Evolutionary conservation across 2,329 filamentous ascomycete genomes (phyloP).

Genomic region (Cladophialophora carrionii): DNA sequence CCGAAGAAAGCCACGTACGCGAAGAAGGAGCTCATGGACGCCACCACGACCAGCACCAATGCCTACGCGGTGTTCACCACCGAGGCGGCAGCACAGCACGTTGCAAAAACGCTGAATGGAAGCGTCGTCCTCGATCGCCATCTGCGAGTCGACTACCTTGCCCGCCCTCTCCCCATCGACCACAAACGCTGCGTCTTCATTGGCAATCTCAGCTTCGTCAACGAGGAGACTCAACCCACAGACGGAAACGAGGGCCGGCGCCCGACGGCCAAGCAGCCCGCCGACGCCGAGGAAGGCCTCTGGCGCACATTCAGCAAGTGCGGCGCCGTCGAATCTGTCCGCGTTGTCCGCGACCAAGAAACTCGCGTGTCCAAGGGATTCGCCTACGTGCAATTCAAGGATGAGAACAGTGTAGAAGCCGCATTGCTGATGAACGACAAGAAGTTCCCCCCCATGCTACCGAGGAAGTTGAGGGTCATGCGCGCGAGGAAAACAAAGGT

Average conservation of each 20-base stretch:
- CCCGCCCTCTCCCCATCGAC: slow-evolving; percentile 80
- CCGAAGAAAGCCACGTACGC: slow-evolving; percentile 95
- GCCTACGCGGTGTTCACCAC: slow-evolving; percentile 91
- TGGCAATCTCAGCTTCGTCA: slow-evolving; percentile 93
- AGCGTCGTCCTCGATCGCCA: slow-evolving; percentile 82
- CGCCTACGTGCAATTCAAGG: slow-evolving; percentile 95
- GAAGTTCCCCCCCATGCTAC: slow-evolving; percentile 92
- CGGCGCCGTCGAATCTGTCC: slow-evolving; percentile 88
- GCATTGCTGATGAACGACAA: slow-evolving; percentile 86
- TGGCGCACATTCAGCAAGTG: slow-evolving; percentile 78
- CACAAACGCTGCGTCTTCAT: slow-evolving; percentile 93
- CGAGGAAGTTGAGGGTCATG: slow-evolving; percentile 79
- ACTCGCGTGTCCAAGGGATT: slow-evolving; percentile 96
- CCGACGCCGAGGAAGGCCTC: slow-evolving; percentile 89
- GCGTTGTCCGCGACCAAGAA: slow-evolving; percentile 83
- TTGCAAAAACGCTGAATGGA: slow-evolving; percentile 78
- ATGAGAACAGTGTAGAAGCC: slow-evolving; percentile 85
- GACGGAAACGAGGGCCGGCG: slow-evolving; percentile 71
- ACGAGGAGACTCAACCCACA: slow-evolving; percentile 74
- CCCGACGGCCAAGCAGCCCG: slow-evolving; percentile 69
- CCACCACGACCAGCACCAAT: slow-evolving; percentile 90
- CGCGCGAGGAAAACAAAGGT: slow-evolving; percentile 68
- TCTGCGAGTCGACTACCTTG: slow-evolving; percentile 85
- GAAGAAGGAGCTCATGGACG: slow-evolving; percentile 84
- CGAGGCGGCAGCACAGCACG: slow-evolving; percentile 72